Base-by-base conservation (phyloP, 2,329 filamentous ascomycete species). In the Talaromyces funiculosus region DNA sequence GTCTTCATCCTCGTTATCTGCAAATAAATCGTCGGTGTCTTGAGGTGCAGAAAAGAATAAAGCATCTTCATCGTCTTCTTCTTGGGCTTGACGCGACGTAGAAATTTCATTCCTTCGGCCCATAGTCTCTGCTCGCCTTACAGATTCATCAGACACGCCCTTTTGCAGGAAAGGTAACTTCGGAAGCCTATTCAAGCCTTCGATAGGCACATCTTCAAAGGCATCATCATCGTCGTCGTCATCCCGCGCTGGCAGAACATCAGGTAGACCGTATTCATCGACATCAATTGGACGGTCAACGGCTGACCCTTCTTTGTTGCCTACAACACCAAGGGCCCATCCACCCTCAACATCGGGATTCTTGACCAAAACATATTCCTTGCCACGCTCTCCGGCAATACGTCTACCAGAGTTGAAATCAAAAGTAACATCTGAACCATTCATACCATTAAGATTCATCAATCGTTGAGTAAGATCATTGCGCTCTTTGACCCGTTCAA, bases 321-420 rank as follows among this genome's bases (percentile, higher is more conserved):
- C 92, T 22, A 99, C 92, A 26, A 99, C 94, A 57, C 94, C 94
- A 5, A 99, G 78, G 0, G 93, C 93, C 92, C 92, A 99, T 4
- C 94, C 94, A 49, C 94, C 94, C 72, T 97, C 93, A 1, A 91
- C 92, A 0, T 92, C 90, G 47, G 95, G 91, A 67, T 97, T 97
- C 76, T 94, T 96, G 40, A 99, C 92, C 3, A 99, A 79, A 12
- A 99, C 92, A 69, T 99, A 99, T 73, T 99, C 94, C 68, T 90
- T 87, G 14, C 91, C 90, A 69, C 87, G 91, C 71, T 99, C 94
- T 54, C 94, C 78, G 26, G 78, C 79, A 61, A 81, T 77, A 47
- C 79, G 73, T 33, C 77, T 73, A 53, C 85, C 84, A 1, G 83
- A 82, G 7, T 84, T 80, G 54, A 78, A 83, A 9, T 84, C 80